A percentile compares a stretch with the other conserved stretches of the same genome.
These are phyloP conservation scores for Selaginella moellendorffii DNA, from an alignment of 75 land plant species.

Conservation along the genomic window DNA sequence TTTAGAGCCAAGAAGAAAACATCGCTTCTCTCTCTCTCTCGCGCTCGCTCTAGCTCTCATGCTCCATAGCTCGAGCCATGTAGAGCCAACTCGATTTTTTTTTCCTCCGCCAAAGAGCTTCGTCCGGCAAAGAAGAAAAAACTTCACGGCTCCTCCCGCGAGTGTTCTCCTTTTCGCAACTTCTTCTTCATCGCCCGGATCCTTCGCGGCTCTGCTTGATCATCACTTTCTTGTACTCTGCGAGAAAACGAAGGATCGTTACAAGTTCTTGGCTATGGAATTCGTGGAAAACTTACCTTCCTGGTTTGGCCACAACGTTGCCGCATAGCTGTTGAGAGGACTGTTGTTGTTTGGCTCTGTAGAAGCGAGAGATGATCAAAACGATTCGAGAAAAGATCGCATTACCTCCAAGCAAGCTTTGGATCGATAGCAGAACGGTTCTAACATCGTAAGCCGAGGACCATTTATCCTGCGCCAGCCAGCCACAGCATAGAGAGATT, in stretches of 20 bases:
- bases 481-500: too few species aligned
- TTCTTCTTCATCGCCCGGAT: conserved; percentile 6
- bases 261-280: neutral
- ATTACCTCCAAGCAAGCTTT: conserved; percentile 79
- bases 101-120: too few species aligned
- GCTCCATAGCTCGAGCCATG: too few species aligned
- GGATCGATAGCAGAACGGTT: conserved; percentile 66
- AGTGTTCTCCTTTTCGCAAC: too few species aligned
- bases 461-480: conserved; percentile 97
- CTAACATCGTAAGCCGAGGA: conserved; percentile 83
- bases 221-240: conserved; percentile 74
- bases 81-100: too few species aligned
- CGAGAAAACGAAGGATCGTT: neutral
- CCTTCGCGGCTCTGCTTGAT: conserved; percentile 56
- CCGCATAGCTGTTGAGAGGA: conserved; percentile 70
- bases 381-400: neutral
- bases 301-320: conserved; percentile 55
- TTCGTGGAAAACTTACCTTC: conserved; percentile 35
- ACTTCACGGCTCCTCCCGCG: too few species aligned
- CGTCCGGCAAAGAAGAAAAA: too few species aligned
- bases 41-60: too few species aligned
- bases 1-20: too few species aligned
- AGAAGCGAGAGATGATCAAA: neutral
- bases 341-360: conserved; percentile 72
- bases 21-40: too few species aligned